phyloP scores from a whole-genome alignment of 2,329 filamentous ascomycete genomes.

The Penicillium nordicum region DNA sequence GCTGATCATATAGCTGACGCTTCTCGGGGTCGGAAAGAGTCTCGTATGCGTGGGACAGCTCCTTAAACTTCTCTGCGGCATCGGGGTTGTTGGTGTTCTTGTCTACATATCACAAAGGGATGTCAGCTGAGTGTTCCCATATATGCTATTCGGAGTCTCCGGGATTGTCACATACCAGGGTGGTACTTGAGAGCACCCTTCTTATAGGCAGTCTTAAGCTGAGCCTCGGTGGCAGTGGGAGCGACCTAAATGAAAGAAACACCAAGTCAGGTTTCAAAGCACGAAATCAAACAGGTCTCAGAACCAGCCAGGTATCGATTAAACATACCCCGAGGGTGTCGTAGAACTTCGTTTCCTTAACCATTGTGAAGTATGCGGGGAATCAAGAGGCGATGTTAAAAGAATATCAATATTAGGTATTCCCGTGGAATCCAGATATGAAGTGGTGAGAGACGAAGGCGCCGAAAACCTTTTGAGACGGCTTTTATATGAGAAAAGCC shows the following conservation, averaged over 20 bases:
- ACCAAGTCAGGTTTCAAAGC: slow-evolving; percentile 22
- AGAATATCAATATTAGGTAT: not conserved
- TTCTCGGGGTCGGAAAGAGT: slow-evolving; percentile 89
- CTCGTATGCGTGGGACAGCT: slow-evolving; percentile 93
- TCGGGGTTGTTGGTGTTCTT: slow-evolving; percentile 94
- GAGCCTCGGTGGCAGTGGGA: slow-evolving; percentile 74
- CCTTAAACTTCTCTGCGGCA: slow-evolving; percentile 97
- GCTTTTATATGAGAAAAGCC: slow-evolving; percentile 8
- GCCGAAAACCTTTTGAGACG: slow-evolving; percentile 5
- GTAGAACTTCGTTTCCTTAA: slow-evolving; percentile 51
- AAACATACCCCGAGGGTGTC: slow-evolving; percentile 47
- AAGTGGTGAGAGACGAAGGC: slow-evolving; percentile 13
- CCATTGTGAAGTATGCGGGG: slow-evolving; percentile 41
- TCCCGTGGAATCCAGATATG: slow-evolving; percentile 4
- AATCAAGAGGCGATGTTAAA: slow-evolving; percentile 16
- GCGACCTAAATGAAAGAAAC: slow-evolving; percentile 57
- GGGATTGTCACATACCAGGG: slow-evolving; percentile 64
- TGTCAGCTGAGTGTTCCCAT: slow-evolving; percentile 1
- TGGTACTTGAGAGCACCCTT: slow-evolving; percentile 88
- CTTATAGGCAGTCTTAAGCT: slow-evolving; percentile 93
- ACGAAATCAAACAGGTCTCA: not conserved
- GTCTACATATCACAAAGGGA: slow-evolving; percentile 53
- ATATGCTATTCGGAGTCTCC: slow-evolving; percentile 12
- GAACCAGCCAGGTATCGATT: not conserved
- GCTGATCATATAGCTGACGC: slow-evolving; percentile 89